Conservation (phyloP, 345 rosid species). For the Murraya paniculata region DNA sequence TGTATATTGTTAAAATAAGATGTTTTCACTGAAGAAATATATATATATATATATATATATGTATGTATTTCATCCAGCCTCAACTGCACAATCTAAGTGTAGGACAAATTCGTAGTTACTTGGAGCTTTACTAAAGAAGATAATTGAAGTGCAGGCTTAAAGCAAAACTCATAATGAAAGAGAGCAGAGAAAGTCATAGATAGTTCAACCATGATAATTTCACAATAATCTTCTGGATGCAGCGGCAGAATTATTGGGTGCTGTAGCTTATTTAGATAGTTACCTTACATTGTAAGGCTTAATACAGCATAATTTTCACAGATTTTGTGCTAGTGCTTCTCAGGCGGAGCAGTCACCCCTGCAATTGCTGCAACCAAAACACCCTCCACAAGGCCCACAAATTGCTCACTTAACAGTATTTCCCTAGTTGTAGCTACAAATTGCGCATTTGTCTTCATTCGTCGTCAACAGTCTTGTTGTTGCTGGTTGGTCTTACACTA, state of each 20-base stretch:
- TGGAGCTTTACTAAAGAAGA: neutral
- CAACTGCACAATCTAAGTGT: neutral
- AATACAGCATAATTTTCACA: neutral
- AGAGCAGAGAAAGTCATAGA: neutral
- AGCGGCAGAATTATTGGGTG: neutral
- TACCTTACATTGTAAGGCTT: neutral
- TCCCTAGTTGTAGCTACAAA: too few species aligned
- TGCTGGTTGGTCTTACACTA: neutral
- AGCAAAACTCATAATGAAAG: neutral
- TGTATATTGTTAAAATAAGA: too few species aligned
- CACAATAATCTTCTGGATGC: neutral
- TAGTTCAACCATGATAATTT: neutral
- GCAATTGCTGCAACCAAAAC: neutral
- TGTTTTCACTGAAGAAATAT: too few species aligned
- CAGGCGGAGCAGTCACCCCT: neutral
- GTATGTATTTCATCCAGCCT: too few species aligned
- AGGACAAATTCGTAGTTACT: neutral
- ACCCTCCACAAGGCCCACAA: slow-evolving; percentile 3
- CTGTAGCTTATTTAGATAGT: neutral
- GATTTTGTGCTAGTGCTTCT: neutral
- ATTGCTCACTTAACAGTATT: neutral
- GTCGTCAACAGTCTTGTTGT: too few species aligned
- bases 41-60: too few species aligned
- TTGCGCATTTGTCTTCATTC: too few species aligned
- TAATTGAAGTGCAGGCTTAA: neutral